Conservation (phyloP, 2,329 filamentous ascomycete genomes). For the Ophiostoma tasmaniense region DNA sequence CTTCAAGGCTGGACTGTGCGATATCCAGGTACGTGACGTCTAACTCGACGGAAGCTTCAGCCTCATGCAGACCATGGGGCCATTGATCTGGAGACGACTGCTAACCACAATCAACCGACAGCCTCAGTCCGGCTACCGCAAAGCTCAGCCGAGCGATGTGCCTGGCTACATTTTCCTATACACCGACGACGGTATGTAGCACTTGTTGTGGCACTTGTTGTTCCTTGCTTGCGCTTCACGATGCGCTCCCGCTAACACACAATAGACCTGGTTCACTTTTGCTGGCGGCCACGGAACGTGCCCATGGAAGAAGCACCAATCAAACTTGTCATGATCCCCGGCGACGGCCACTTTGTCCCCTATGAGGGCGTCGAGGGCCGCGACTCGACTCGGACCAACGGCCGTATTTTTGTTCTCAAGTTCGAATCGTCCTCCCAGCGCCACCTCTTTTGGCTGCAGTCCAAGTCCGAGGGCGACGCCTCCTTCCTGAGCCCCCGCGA, state of each 20-base stretch:
- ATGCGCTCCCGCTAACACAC: neutral
- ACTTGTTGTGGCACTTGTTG: too few species aligned
- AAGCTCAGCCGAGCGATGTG: conserved; percentile 49
- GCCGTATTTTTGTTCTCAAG: conserved; percentile 86
- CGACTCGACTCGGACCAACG: conserved; percentile 61
- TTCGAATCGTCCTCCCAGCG: conserved; percentile 87
- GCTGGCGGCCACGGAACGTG: conserved; percentile 78
- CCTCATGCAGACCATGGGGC: neutral
- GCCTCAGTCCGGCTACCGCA: conserved; percentile 55
- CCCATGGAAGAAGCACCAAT: conserved; percentile 67
- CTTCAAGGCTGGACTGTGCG: conserved; percentile 90
- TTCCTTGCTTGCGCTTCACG: neutral
- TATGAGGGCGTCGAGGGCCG: conserved; percentile 57
- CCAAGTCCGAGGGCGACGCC: conserved; percentile 69
- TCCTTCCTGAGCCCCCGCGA: conserved; percentile 80
- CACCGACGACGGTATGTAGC: conserved; percentile 65
- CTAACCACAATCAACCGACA: neutral
- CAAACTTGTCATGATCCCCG: conserved; percentile 88
- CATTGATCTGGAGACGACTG: too few species aligned
- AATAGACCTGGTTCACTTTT: conserved; percentile 83
- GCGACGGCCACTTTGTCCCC: conserved; percentile 77
- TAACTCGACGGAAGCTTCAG: neutral
- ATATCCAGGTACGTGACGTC: conserved; percentile 61
- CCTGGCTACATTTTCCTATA: conserved; percentile 90
- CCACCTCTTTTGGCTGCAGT: conserved; percentile 94